Conservation (phyloP, 805 yeast genomes). For the Candida ipomoeae region DNA sequence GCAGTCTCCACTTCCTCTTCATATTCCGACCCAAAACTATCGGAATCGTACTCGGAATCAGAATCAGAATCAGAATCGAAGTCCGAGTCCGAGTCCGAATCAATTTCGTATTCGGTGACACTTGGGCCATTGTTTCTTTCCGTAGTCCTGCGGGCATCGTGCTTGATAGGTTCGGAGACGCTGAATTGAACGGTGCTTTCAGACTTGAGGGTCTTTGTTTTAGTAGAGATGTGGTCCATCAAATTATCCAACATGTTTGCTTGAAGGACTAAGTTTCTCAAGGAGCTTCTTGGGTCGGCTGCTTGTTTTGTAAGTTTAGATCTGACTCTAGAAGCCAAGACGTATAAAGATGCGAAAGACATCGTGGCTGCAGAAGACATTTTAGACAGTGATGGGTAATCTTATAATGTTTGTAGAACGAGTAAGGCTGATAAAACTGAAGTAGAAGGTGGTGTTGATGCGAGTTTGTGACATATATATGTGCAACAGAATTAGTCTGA, state of each 20-base stretch:
- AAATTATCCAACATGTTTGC: slow-evolving; percentile 66
- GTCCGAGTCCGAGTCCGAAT: slow-evolving; percentile 27
- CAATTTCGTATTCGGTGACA: slow-evolving; percentile 39
- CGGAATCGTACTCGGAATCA: slow-evolving; percentile 20
- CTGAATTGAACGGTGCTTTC: slow-evolving; percentile 8
- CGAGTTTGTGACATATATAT: slow-evolving; percentile 3
- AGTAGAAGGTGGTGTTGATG: not conserved
- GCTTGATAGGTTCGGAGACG: slow-evolving; percentile 17
- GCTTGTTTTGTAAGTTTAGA: slow-evolving; percentile 62
- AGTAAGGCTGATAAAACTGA: not conserved
- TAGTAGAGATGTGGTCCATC: slow-evolving; percentile 47
- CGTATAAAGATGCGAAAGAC: slow-evolving; percentile 51
- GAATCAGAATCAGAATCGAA: slow-evolving; percentile 25
- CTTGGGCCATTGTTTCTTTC: slow-evolving; percentile 23
- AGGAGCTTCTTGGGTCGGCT: slow-evolving; percentile 49
- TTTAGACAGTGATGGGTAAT: not conserved
- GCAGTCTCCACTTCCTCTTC: slow-evolving; percentile 19
- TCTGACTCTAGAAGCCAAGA: slow-evolving; percentile 63
- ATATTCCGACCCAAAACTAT: slow-evolving; percentile 23
- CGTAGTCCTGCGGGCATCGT: slow-evolving; percentile 4
- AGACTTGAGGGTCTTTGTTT: slow-evolving; percentile 22
- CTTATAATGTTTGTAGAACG: not conserved
- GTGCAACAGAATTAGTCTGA: slow-evolving; percentile 4
- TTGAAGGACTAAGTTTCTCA: slow-evolving; percentile 60
- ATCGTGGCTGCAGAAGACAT: slow-evolving; percentile 7